These are phyloP conservation scores for Canariomyces notabilis DNA, from an alignment of 2,329 filamentous ascomycete species.

Conservation along the genomic window DNA sequence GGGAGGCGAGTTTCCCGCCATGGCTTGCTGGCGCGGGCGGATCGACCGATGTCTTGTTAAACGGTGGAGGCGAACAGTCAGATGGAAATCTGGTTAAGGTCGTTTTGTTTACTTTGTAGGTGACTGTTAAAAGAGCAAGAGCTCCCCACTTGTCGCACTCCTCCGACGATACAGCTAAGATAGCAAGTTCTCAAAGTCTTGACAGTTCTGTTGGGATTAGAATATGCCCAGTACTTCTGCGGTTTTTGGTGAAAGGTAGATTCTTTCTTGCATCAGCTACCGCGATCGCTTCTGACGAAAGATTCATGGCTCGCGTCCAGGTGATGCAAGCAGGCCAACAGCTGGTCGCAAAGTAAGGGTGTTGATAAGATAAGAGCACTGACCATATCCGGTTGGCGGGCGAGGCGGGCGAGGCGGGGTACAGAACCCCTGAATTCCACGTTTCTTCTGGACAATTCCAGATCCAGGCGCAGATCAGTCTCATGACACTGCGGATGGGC, in stretches of 20 bases:
- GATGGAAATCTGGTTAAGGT: not conserved
- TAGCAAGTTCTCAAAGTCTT: not conserved
- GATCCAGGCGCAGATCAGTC: no score
- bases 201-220: not conserved
- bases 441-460: no score
- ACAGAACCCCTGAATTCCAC: no score
- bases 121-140: not conserved
- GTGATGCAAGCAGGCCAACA: slow-evolving; percentile 11
- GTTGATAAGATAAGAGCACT: slow-evolving; percentile 5
- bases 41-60: not conserved
- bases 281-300: no score
- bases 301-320: not conserved
- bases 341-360: not conserved
- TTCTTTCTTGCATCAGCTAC: no score
- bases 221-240: not conserved
- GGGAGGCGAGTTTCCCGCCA: slow-evolving; percentile 26
- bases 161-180: not conserved
- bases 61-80: not conserved
- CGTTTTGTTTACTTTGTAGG: not conserved
- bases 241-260: no score
- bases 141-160: no score
- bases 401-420: not conserved
- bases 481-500: no score
- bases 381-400: not conserved
- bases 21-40: slow-evolving; percentile 14